These are phyloP conservation scores for Colletotrichum sp. DNA, from an alignment of 2,329 filamentous ascomycete species.

Conservation along the genomic window DNA sequence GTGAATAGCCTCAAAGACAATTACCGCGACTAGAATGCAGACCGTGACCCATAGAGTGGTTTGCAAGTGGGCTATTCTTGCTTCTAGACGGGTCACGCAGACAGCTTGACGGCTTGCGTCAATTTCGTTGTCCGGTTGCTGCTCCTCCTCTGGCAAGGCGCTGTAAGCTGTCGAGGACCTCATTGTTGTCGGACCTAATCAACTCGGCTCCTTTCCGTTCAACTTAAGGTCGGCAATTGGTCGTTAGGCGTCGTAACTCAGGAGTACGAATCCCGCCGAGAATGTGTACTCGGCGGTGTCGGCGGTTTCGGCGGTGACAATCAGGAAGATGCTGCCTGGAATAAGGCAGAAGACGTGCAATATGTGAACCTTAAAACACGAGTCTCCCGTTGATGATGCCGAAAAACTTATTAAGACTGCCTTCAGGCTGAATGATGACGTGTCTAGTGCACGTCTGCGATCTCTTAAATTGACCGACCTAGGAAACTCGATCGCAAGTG, in stretches of 20 bases:
- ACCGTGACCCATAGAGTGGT: background rate
- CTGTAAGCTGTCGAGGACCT: fast-evolving
- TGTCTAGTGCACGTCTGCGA: background rate
- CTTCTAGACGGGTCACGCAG: background rate
- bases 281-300: background rate
- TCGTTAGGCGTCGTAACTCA: fast-evolving
- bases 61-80: background rate
- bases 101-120: background rate
- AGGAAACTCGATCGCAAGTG: background rate
- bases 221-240: background rate
- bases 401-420: background rate
- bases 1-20: background rate
- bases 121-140: background rate
- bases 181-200: background rate
- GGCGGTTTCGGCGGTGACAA: background rate
- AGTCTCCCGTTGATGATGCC: background rate
- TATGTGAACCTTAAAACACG: background rate
- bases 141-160: background rate
- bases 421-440: background rate
- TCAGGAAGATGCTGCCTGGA: background rate
- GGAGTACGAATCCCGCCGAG: background rate
- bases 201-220: background rate
- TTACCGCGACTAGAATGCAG: background rate
- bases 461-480: background rate
- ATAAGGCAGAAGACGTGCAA: fast-evolving